Evolutionary conservation across 805 yeast species (phyloP), one percentile per base, ranked within the genome.

Genomic region (Yueomyces sp.): DNA sequence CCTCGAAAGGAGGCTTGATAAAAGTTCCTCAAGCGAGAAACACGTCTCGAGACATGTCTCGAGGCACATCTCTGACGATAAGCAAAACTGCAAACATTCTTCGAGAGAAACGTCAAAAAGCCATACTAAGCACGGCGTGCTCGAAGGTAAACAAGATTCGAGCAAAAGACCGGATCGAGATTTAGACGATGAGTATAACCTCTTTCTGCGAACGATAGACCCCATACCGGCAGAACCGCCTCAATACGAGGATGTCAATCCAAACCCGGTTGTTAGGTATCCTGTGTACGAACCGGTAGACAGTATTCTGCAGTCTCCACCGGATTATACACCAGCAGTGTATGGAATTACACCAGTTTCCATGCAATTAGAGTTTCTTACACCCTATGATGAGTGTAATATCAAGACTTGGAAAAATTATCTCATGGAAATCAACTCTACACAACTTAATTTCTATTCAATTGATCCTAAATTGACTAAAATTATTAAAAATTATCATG

Each of bases 371-470:
- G 96, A 87, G 60, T 77, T 87, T 81, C 48, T 76, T 2, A 72
- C 85, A 3, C 96, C 96, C 0, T 82, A 79, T 56, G 87, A 81
- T 51, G 66, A 77, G 2, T 71, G 94, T 0, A 69, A 77, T 2
- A 59, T 68, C 6, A 68, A 95, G 48, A 70, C 75, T 8, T 88
- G 97, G 97, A 72, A 69, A 51, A 66, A 72, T 38, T 72, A 72
- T 39, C 67, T 82, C 27, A 68, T 85, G 60, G 94, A 83, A 54
- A 66, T 88, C 42, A 86, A 88, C 66, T 84, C 90, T 26, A 88
- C 96, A 2, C 95, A 85, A 63, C 64, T 88, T 34, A 83, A 83
- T 59, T 65, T 88, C 44, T 84, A 82, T 58, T 53, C 61, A 19
- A 65, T 68, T 11, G 74, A 68, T 36, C 49, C 61, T 4, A 52